Conservation (phyloP, 805 yeast genomes). For the Saccharomyces mikatae region DNA sequence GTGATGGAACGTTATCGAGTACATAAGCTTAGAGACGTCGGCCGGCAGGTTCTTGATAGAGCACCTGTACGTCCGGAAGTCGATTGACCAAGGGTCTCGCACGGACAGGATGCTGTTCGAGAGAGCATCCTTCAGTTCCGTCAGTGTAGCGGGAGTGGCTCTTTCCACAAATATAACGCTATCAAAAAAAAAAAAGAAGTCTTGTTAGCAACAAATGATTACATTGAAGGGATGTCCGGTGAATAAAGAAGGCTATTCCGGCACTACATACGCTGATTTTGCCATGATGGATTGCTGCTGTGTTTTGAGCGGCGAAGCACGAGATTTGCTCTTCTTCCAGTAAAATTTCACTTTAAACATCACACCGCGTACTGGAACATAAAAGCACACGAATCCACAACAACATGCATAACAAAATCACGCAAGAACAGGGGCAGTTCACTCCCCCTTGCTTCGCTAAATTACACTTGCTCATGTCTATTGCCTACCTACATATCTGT, state of each 20-base stretch:
- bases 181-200: background rate
- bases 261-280: background rate
- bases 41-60: constrained; percentile 16
- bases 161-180: constrained; percentile 28
- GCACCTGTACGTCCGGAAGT: constrained; percentile 24
- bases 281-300: background rate
- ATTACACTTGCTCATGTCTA: background rate
- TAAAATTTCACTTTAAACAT: background rate
- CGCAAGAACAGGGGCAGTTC: background rate
- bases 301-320: background rate
- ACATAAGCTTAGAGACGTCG: constrained; percentile 21
- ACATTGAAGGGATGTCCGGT: background rate
- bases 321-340: background rate
- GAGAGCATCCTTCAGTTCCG: constrained; percentile 25
- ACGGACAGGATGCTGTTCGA: constrained; percentile 18
- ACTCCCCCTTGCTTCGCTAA: background rate
- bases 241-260: background rate
- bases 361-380: background rate
- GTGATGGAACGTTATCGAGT: constrained; percentile 23
- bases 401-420: background rate
- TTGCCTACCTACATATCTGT: background rate
- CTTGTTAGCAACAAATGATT: background rate
- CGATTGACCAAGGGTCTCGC: constrained; percentile 27
- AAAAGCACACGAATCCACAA: background rate
- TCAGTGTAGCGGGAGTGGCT: constrained; percentile 27